Base-by-base conservation (phyloP, 352 stramenopile species). In the Halophytophthora batemanensis region DNA sequence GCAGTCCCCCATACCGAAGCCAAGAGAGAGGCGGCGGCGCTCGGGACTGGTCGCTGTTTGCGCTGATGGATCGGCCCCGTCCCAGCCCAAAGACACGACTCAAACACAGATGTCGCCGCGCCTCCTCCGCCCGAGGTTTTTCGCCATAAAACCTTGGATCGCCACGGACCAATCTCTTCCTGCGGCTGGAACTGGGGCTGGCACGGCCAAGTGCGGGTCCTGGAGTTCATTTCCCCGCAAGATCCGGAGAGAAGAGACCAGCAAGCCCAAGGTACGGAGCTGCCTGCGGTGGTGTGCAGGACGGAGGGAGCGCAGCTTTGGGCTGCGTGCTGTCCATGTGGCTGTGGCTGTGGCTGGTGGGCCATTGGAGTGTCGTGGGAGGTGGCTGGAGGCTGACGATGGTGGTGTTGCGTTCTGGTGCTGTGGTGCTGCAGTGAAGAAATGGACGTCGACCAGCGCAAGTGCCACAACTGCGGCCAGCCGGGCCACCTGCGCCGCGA, bases 401-500 rank as follows among this genome's bases (percentile, higher is more conserved):
- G 25, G 33, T 13, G 4, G 4, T 17, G 15, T 47, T 11, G 2
- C 15, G 10, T 43, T 43, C 17, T 3, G 19, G 37, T 40, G 35
- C 17, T n/a, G 5, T 28, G 37, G 15, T 25, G 37, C 15, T 28
- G 19, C n/a, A 43, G 18, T 22, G 17, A 28, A 67, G 41, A 45
- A n/a, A 83, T 83, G 74, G 72, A 84, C 52, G 53, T 49, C 45
- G 54, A 75, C 51, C 62, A 66, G 41, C 82, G 82, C 62, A 87
- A 86, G 67, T 93, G 80, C 75, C 77, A 90, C 77, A 88, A 75
- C 71, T 92, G 82, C 68, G 77, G 79, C 56, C 67, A 93, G 54
- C 50, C 48, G 6, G 82, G 82, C 57, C 82, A 93, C 67, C 45
- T 90, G 18, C 77, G 77, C 47, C 82, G 82, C 34, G 79, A 93